phyloP scores from a whole-genome alignment of 352 stramenopile genomes.

The Globisporangium polare region DNA sequence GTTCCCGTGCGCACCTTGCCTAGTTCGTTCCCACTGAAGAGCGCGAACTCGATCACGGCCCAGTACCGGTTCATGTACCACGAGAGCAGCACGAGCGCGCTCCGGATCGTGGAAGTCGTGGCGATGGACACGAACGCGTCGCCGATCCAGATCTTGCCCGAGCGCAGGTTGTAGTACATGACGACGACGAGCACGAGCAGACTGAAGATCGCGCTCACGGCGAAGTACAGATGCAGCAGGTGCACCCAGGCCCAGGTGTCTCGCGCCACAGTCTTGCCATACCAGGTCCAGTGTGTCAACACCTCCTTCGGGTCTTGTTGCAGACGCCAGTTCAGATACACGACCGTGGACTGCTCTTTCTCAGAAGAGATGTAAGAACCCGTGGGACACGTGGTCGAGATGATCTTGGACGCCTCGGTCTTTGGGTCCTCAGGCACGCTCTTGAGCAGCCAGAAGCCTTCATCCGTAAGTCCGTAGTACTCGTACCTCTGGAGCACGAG shows the following conservation, averaged over 20 bases:
- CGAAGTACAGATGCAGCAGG: not conserved
- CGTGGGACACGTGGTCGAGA: not conserved
- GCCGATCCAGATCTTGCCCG: not conserved
- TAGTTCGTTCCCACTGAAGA: not conserved
- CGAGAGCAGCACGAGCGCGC: slow-evolving; percentile 17
- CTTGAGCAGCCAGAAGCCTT: slow-evolving; percentile 22
- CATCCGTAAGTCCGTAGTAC: slow-evolving; percentile 12
- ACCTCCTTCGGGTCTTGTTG: not conserved
- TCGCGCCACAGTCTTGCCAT: not conserved
- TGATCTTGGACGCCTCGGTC: not conserved
- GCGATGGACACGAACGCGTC: not conserved
- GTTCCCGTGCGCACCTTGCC: not conserved
- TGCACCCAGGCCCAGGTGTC: not conserved
- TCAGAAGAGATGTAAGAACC: not conserved
- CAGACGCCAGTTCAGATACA: not conserved
- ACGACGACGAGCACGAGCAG: not conserved
- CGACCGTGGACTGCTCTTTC: not conserved
- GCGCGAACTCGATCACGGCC: not conserved
- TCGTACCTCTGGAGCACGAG: slow-evolving; percentile 25
- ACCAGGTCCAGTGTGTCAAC: not conserved
- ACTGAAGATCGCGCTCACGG: not conserved
- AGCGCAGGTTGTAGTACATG: not conserved
- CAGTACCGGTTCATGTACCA: not conserved
- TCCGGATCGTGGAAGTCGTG: not conserved
- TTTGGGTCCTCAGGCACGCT: slow-evolving; percentile 17